Conservation (phyloP, 2,329 filamentous ascomycete genomes). For the Rosellinia necatrix region DNA sequence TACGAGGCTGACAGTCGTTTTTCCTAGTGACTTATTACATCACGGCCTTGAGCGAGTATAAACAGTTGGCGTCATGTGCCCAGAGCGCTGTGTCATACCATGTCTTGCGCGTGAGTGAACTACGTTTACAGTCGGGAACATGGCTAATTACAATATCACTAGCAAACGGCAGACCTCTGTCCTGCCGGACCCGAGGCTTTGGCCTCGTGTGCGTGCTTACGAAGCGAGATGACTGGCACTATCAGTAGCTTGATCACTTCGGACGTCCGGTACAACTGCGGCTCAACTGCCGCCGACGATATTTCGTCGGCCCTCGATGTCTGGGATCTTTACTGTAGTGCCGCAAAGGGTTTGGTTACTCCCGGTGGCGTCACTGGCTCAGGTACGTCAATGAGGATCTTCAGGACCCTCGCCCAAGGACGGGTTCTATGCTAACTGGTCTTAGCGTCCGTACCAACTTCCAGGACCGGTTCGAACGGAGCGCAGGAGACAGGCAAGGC, state of each 20-base stretch:
- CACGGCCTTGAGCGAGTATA: constrained; percentile 54
- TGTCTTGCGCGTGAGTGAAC: constrained; percentile 45
- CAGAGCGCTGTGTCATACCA: constrained; percentile 49
- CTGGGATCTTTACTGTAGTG: constrained; percentile 55
- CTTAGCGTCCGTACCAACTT: constrained; percentile 34
- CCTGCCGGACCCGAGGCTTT: constrained; percentile 53
- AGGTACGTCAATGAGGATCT: constrained; percentile 27
- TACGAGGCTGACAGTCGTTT: constrained; percentile 1
- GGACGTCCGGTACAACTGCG: constrained; percentile 50
- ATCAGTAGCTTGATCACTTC: constrained; percentile 52
- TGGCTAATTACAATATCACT: constrained; percentile 11
- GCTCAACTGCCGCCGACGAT: constrained; percentile 49
- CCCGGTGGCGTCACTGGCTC: constrained; percentile 50
- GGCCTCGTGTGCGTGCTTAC: constrained; percentile 58
- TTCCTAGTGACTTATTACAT: constrained; percentile 58
- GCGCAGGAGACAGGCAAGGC: constrained; percentile 14
- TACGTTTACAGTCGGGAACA: background rate
- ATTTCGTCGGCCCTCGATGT: constrained; percentile 52
- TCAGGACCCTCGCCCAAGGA: background rate
- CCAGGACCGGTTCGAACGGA: constrained; percentile 19
- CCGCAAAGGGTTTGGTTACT: constrained; percentile 48
- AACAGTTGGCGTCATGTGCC: constrained; percentile 51
- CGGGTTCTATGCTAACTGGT: constrained; percentile 22
- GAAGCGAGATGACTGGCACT: constrained; percentile 50
- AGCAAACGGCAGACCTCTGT: constrained; percentile 49